Evolutionary conservation across 148 eudicot genomes (phyloP), one percentile per base, ranked within the genome.

Genomic region (Suaeda aralocaspica): DNA sequence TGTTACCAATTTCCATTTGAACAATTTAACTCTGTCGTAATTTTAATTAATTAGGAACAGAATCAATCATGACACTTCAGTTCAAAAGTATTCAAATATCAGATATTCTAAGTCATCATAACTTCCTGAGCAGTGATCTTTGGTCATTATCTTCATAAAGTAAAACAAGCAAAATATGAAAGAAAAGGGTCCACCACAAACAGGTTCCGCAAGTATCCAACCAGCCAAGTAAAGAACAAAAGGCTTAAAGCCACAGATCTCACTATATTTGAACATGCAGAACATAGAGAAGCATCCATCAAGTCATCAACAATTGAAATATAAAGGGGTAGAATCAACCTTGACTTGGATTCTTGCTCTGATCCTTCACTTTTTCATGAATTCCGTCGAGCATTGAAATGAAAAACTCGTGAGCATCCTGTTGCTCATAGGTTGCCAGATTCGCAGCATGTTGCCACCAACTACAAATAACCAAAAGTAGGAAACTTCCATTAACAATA

Each of bases 371-470:
- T 67, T 79, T 85, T 72, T 87, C 89, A 78, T 87, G 92, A 26
- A 87, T 85, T 65, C 78, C 79, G 42, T 85, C 89, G 67, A 87
- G 84, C 36, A 85, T 70, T 13, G 92, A 81, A 64, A 87, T 85
- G 75, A 87, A 84, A 81, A 87, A 87, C 70, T 85, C 92, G 69
- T 87, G 92, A 48, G 92, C 92, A 79, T 87, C 92, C 76, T 87
- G 89, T 74, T 87, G 89, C 76, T 87, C 92, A 67, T 87, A 87
- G 67, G 85, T 83, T 25, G 92, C 92, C 62, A 79, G 78, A 63
- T 87, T 83, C 51, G 79, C 84, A 3, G 87, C 80, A 75, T 81
- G 92, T 76, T 81, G 69, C 92, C 92, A 87, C 92, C 89, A 87
- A 83, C 92, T 87, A 84, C 77, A 80, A 13, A 53, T 53, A 61